These are phyloP conservation scores for Plectosphaerella sp. DNA, from an alignment of 2,329 filamentous ascomycete species.

Conservation along the genomic window DNA sequence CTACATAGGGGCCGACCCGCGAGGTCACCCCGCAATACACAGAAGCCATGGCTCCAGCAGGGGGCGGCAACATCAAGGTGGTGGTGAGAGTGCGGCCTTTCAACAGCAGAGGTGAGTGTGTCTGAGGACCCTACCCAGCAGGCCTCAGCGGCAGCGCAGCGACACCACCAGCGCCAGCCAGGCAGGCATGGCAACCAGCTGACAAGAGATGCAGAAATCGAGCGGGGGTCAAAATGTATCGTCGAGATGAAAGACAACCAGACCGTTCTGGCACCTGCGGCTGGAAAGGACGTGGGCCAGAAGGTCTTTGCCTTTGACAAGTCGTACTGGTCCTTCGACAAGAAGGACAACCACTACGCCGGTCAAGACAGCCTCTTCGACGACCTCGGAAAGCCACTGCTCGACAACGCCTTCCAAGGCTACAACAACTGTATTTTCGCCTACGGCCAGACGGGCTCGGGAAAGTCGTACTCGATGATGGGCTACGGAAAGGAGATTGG, in stretches of 20 bases:
- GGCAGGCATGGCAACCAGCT: slow-evolving; percentile 4
- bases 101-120: slow-evolving; percentile 76
- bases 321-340: slow-evolving; percentile 97
- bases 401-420: slow-evolving; percentile 96
- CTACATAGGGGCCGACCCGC: not conserved
- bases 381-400: slow-evolving; percentile 81
- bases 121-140: slow-evolving; percentile 2
- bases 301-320: slow-evolving; percentile 95
- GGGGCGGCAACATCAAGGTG: slow-evolving; percentile 98
- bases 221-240: slow-evolving; percentile 91
- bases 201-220: slow-evolving; percentile 60
- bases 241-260: slow-evolving; percentile 94
- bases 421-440: slow-evolving; percentile 99
- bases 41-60: slow-evolving; percentile 56
- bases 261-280: slow-evolving; percentile 82
- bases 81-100: slow-evolving; percentile 96
- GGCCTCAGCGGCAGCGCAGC: not conserved
- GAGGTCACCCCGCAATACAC: not conserved
- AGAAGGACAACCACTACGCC: slow-evolving; percentile 75
- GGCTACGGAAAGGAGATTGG: slow-evolving; percentile 94
- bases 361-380: slow-evolving; percentile 85
- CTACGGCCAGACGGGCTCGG: slow-evolving; percentile 96
- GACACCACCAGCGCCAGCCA: not conserved
- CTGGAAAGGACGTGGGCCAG: slow-evolving; percentile 62
- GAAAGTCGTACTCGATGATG: slow-evolving; percentile 99